Percentiles rank a stretch among this genome's conserved stretches.
phyloP scores from a whole-genome alignment of 345 rosid genomes.

The Arabidopsis arenosa region DNA sequence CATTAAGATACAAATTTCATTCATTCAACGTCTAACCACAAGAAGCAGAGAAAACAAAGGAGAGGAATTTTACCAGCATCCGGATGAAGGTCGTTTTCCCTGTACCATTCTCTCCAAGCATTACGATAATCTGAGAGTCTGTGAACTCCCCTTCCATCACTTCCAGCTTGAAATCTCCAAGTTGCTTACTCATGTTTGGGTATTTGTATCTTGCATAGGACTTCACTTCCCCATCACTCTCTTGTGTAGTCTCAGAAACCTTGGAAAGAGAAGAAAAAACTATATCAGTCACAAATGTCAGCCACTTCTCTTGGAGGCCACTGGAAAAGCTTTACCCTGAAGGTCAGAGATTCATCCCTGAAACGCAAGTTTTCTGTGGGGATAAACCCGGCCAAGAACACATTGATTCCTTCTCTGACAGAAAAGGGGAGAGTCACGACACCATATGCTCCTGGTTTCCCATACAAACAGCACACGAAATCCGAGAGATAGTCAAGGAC shows the following conservation, averaged over 20 bases:
- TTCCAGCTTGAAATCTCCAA: constrained; percentile 69
- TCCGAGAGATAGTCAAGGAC: constrained; percentile 86
- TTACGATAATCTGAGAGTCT: constrained; percentile 85
- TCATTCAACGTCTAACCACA: neutral
- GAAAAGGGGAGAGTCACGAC: constrained; percentile 92
- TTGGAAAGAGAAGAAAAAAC: constrained; percentile 38
- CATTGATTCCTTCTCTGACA: constrained; percentile 86
- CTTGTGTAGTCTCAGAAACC: constrained; percentile 94
- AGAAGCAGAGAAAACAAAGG: neutral
- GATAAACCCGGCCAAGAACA: constrained; percentile 87
- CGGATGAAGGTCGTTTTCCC: constrained; percentile 94
- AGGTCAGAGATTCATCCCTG: constrained; percentile 84
- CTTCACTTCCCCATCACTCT: constrained; percentile 72
- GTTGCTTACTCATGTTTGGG: constrained; percentile 81
- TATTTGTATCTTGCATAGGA: constrained; percentile 87
- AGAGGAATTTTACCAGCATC: constrained; percentile 68
- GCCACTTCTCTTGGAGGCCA: neutral
- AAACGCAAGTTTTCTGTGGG: constrained; percentile 86
- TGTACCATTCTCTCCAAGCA: constrained; percentile 93
- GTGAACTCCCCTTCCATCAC: constrained; percentile 91
- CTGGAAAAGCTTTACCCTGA: constrained; percentile 57
- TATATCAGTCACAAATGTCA: constrained; percentile 8
- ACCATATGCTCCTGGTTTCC: constrained; percentile 91
- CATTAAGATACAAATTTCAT: constrained; percentile 17
- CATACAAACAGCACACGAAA: constrained; percentile 87